Evolutionary conservation across 1,284 basidiomycete species (phyloP).

Genomic region (Rhodotorula sp.): DNA sequence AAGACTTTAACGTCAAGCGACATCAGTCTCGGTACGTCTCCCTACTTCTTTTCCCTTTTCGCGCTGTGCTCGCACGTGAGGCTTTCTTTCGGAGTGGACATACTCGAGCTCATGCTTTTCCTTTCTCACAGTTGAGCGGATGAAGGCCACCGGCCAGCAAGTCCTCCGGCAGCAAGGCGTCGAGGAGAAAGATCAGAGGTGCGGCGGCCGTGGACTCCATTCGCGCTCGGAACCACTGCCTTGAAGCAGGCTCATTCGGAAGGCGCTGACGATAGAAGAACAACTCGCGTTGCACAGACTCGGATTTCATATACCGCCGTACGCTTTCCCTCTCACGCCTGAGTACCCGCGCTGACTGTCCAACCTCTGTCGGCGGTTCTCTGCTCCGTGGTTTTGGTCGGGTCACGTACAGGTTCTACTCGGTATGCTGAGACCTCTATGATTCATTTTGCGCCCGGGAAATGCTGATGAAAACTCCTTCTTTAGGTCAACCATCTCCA

Average conservation of each 20-base stretch:
- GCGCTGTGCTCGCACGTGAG: neutral
- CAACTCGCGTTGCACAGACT: conserved; percentile 10
- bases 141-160: neutral
- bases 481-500: conserved; percentile 39
- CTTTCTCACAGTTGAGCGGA: neutral
- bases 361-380: too few species aligned
- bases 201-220: neutral
- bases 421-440: conserved; percentile 10
- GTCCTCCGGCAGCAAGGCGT: conserved; percentile 3
- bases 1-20: conserved; percentile 14
- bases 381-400: too few species aligned
- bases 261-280: too few species aligned
- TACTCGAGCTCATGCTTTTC: neutral
- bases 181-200: conserved; percentile 1
- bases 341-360: neutral
- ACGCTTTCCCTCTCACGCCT: neutral
- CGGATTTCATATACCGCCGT: conserved; percentile 40
- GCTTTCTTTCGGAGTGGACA: neutral
- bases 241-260: too few species aligned
- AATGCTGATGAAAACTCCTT: neutral
- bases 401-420: conserved; percentile 26
- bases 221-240: neutral
- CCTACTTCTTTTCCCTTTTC: too few species aligned
- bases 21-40: conserved; percentile 17
- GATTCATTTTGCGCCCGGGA: too few species aligned